Conservation (phyloP, 2,329 filamentous ascomycete species). For the Fusarium subtropicale region DNA sequence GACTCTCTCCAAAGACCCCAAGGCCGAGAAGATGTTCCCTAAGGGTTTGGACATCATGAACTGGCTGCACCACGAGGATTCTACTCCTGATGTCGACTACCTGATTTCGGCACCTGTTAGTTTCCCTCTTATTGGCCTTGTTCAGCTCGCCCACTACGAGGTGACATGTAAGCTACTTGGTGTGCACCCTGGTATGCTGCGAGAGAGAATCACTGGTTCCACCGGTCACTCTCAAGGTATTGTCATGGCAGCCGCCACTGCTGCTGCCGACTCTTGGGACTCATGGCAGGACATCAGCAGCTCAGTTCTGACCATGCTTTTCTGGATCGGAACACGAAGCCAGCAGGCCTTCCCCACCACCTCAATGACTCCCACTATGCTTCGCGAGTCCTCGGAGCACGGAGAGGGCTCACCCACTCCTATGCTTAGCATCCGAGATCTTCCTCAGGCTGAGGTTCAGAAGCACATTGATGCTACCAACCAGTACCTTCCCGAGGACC, state of each 20-base stretch:
- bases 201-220: conserved; percentile 85
- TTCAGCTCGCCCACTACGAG: conserved; percentile 94
- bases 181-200: conserved; percentile 86
- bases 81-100: conserved; percentile 94
- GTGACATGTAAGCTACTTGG: conserved; percentile 94
- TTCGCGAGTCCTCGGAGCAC: conserved; percentile 93
- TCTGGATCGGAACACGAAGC: conserved; percentile 98
- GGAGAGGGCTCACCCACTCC: conserved; percentile 96
- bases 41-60: conserved; percentile 96
- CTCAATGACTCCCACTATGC: conserved; percentile 87
- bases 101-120: conserved; percentile 95
- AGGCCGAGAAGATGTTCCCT: conserved; percentile 93
- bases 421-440: conserved; percentile 97
- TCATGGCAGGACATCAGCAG: conserved; percentile 84
- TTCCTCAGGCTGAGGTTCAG: conserved; percentile 88
- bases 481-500: conserved; percentile 90
- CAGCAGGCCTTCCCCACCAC: conserved; percentile 98
- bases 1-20: conserved; percentile 81
- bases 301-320: conserved; percentile 89
- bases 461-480: conserved; percentile 98
- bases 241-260: conserved; percentile 90
- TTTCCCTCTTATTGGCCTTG: conserved; percentile 93
- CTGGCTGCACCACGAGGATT: conserved; percentile 90
- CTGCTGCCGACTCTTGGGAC: conserved; percentile 92
- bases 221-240: conserved; percentile 98